Conservation (phyloP, 805 yeast species). For the Yarrowia keelungensis region DNA sequence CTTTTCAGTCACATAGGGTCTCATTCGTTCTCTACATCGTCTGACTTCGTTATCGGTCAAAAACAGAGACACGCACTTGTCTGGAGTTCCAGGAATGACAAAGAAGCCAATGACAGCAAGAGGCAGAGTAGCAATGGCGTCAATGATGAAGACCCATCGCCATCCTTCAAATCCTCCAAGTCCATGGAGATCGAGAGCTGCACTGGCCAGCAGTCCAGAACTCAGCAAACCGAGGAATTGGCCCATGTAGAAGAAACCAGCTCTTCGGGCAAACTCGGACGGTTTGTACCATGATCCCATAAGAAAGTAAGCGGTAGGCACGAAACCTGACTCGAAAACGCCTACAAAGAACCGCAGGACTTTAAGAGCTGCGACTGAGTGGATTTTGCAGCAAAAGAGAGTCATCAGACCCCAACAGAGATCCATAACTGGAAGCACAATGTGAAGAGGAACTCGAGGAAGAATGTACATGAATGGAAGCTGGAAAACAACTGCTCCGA, state of each 20-base stretch:
- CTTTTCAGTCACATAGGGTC: conserved; percentile 37
- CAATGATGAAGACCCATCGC: conserved; percentile 76
- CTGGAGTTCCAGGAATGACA: conserved; percentile 56
- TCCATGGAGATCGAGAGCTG: conserved; percentile 57
- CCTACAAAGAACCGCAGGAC: conserved; percentile 71
- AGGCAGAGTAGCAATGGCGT: conserved; percentile 62
- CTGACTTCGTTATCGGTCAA: conserved; percentile 63
- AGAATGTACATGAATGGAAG: conserved; percentile 65
- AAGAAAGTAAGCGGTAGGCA: conserved; percentile 54
- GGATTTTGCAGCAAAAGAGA: conserved; percentile 59
- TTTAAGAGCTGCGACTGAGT: conserved; percentile 58
- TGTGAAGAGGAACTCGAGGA: conserved; percentile 62
- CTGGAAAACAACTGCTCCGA: conserved; percentile 67
- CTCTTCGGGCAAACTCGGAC: conserved; percentile 64
- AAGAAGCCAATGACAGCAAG: conserved; percentile 63
- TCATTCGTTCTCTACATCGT: conserved; percentile 56
- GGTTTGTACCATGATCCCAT: conserved; percentile 63
- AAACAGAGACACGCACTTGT: conserved; percentile 54
- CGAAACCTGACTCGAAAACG: conserved; percentile 67
- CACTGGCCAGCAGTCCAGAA: conserved; percentile 65
- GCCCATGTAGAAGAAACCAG: conserved; percentile 64
- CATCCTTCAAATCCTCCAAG: conserved; percentile 63
- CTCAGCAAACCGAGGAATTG: conserved; percentile 67
- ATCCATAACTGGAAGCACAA: conserved; percentile 62
- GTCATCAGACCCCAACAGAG: conserved; percentile 72